Base-by-base conservation (phyloP, 768 basidiomycete species). In the Pleurotus tuber-regium region DNA sequence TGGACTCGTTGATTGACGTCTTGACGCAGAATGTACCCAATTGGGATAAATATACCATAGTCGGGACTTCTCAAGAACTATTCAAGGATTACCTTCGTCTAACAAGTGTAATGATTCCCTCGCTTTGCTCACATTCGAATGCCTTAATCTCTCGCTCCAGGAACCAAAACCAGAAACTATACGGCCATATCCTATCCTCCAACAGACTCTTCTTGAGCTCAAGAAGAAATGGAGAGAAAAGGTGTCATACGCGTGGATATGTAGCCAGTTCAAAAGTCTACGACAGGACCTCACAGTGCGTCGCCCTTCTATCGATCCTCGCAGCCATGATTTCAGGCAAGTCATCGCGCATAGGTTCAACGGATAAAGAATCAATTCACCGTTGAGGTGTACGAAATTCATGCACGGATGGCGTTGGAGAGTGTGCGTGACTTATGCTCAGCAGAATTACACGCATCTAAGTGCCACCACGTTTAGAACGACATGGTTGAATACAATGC, bases 401-500 rank as follows among this genome's bases (percentile, higher is more conserved):
- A 99, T 70, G 97, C 92, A 21, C 85, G 97, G 28, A 96, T 98
- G 76, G 97, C 97, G 38, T 75, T 99, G 33, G 92, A 95, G 79
- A 86, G 83, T 61, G 92, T 93, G 69, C 43, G 57, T 62, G 36
- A 56, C 61, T 54, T 55, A 54, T 18, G 33, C 39, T 42, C 43
- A 19, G 10, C 12, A 23, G 31, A 61, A 36, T 19, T n/a, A n/a
- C 43, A 21, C 28, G 51, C 30, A 44, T 48, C 46, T 48, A 51
- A 46, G 50, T 52, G 51, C 25, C 44, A 33, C 25, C 33, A 12
- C 4, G 38, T 33, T 35, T 69, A 99, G 96, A 83, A 78, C 63
- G 97, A 99, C 68, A 89, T 99, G 79, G 94, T 97, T 58, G 97
- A 99, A 80, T 98, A 96, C 66, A 98, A 97, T 68, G 91, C 95